Evolutionary conservation across 768 basidiomycete species (phyloP), one percentile per base, ranked within the genome.

Genomic region (Stropharia rugosoannulata): DNA sequence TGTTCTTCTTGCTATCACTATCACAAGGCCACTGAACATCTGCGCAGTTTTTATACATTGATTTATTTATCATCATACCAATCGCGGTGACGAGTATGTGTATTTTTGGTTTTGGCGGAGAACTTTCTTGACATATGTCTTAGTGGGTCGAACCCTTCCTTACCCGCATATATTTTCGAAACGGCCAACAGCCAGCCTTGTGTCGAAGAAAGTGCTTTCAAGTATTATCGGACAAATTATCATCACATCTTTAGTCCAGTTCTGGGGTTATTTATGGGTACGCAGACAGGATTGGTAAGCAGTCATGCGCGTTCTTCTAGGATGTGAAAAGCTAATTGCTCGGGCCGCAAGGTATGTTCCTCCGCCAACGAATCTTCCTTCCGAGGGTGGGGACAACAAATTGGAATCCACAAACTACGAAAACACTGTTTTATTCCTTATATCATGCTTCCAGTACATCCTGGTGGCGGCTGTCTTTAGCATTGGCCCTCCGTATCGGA

Each of bases 401-500:
- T 78, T 98, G 42, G 83, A 93, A 56, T 87, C 93, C 18, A 83
- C 75, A 40, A 98, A 95, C 68, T 95, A 82, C 64, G 97, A 98
- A 70, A 98, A 99, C 68, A 86, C 97, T 5, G 85, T 82, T 27
- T 72, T 99, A 54, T 99, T 99, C 75, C 72, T 98, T 60, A 77
- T 98, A 42, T 98, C 97, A 9, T 97, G 94, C 59, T 98, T 98
- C 85, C 97, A 99, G 73, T 99, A 99, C 70, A 93, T 98, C 65
- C 77, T 98, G 47, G 92, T 97, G 7, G 97, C 96, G 11, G 96
- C 89, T 0, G 94, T 98, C 0, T 99, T 98, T 75, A 96, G 93
- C 68, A 97, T 98, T 61, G 97, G 97, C 0, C 95, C 95, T 3
- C 97, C 97, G 4, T 99, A 96, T 70, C 84, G 97, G 48, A 90